Evolutionary conservation across 805 yeast species (phyloP).

Genomic region (Kodamaea hsintzibuensis): DNA sequence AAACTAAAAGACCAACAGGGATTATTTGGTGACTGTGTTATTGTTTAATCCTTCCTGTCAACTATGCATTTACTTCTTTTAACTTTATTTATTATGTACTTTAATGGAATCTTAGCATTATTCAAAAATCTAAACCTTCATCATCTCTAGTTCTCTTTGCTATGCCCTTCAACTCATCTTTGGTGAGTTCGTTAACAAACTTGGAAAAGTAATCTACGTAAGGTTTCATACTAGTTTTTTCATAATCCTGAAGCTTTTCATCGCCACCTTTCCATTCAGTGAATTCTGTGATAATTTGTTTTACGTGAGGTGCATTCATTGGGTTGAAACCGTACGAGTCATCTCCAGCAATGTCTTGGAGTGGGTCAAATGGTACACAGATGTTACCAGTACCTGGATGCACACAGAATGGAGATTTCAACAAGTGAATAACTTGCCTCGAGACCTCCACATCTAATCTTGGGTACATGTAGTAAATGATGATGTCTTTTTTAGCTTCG

Average conservation of each 20-base stretch:
- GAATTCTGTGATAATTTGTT: slow-evolving; percentile 58
- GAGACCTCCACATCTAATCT: slow-evolving; percentile 93
- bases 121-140: slow-evolving; percentile 35
- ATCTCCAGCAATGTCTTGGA: slow-evolving; percentile 33
- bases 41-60: neutral
- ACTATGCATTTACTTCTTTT: neutral
- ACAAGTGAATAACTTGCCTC: slow-evolving; percentile 81
- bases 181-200: slow-evolving; percentile 58
- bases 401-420: slow-evolving; percentile 94
- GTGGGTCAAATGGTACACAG: slow-evolving; percentile 82
- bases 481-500: slow-evolving; percentile 80
- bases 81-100: neutral
- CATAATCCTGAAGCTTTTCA: slow-evolving; percentile 45
- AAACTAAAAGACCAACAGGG: slow-evolving; percentile 12
- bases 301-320: slow-evolving; percentile 72
- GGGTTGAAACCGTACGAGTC: slow-evolving; percentile 69
- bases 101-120: neutral
- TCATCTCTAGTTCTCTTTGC: slow-evolving; percentile 35
- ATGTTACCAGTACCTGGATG: slow-evolving; percentile 96
- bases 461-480: slow-evolving; percentile 82
- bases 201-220: slow-evolving; percentile 65
- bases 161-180: slow-evolving; percentile 49
- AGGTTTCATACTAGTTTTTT: slow-evolving; percentile 68
- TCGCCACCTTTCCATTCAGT: slow-evolving; percentile 21
- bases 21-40: slow-evolving; percentile 5